Base-by-base conservation (phyloP, 1,284 basidiomycete genomes). In the Sphaerobolus stellatus region DNA sequence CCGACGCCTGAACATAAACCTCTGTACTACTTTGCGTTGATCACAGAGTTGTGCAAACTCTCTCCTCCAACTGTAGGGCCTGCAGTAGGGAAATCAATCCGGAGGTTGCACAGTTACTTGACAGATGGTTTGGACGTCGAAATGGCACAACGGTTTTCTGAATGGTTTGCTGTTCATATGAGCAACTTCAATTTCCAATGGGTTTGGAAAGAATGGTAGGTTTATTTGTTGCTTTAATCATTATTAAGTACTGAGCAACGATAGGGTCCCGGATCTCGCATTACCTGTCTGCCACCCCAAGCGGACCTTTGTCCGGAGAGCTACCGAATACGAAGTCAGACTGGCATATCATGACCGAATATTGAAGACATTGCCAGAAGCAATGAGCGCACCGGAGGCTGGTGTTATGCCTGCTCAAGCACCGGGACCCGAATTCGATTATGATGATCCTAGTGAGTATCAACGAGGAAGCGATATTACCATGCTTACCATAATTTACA, bases 131-230 rank as follows among this genome's bases (percentile, higher is more conserved):
- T 98, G 33, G 95, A 98, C 61, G 83, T 90, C 4, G 95, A 97
- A 62, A 75, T 92, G 44, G 78, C 88, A 0, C 79, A 86, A 53
- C 78, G 93, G 20, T 90, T 94, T 56, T 84, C 91, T 0, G 94
- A 97, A 61, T 99, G 97, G 97, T 98, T 98, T 65, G 84, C 92
- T 5, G 81, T 92, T 2, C 97, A 99, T 65, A 89, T 99, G 81
- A 94, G 91, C 63, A 99, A 99, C 74, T 99, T 99, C 71, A 90
- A 89, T 20, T 99, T 98, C 75, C 86, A 88, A 63, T 99, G 97
- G 97, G 94, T 95, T n/a, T 99, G 97, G 97, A 94, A 94, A 65
- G 97, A 99, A 79, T 99, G 97, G 96, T 94, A 59, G 43, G 84
- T 72, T 43, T 5, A 5, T 30, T 40, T 18, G 11, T 34, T 28